Evolutionary conservation across 164 flowering plant species (phyloP).

Genomic region (Aristolochia contorta): DNA sequence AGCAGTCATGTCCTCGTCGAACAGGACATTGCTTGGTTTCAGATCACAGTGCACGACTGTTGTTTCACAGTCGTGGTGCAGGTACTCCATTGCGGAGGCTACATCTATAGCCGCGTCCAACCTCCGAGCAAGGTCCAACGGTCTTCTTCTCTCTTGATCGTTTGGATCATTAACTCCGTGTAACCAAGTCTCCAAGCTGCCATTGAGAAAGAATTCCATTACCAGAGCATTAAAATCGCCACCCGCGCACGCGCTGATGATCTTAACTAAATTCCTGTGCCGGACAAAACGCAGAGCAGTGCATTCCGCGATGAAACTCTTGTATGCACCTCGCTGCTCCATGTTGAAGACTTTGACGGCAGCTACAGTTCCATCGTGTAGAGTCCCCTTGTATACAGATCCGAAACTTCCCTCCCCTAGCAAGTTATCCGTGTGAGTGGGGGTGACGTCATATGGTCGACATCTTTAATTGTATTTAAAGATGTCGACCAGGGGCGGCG

Average conservation of each 20-base stretch:
- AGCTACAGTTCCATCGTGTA: neutral
- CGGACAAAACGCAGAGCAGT: neutral
- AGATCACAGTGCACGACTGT: conserved; percentile 8
- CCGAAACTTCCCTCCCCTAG: conserved; percentile 11
- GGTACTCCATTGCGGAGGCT: conserved; percentile 3
- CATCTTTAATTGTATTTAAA: too few relatives aligned
- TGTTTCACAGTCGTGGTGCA: conserved; percentile 8
- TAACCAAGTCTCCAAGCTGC: conserved; percentile 16
- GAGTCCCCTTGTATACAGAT: conserved; percentile 5
- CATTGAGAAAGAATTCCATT: conserved; percentile 17
- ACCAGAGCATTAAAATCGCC: conserved; percentile 15
- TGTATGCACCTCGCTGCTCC: conserved; percentile 2
- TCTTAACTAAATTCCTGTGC: conserved; percentile 10
- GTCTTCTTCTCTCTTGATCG: too few relatives aligned
- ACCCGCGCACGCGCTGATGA: conserved; percentile 8
- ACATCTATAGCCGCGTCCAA: conserved; percentile 4
- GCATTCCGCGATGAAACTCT: conserved; percentile 10
- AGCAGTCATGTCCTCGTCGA: conserved; percentile 5
- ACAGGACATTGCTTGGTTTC: conserved; percentile 21
- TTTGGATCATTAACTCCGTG: neutral
- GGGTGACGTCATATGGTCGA: too few relatives aligned
- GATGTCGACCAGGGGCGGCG: too few relatives aligned
- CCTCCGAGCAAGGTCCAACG: neutral
- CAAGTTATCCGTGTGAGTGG: conserved; percentile 3
- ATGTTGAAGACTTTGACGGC: conserved; percentile 5